Conservation (phyloP, 352 stramenopile species). For the Pythium folliculosum region DNA sequence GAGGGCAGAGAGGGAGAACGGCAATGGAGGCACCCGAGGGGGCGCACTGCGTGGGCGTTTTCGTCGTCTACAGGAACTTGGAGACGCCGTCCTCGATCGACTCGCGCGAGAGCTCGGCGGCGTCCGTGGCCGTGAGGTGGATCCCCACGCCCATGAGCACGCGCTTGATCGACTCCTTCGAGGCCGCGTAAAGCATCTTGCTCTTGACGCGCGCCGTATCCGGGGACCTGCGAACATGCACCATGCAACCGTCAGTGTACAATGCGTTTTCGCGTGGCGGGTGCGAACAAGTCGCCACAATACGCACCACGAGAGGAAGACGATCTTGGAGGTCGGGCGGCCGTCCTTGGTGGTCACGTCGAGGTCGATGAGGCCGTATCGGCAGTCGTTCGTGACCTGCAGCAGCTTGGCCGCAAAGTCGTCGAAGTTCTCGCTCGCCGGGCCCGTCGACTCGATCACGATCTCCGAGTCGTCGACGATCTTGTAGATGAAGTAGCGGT, state of each 20-base stretch:
- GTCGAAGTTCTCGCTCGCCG: conserved; percentile 79
- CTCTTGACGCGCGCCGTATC: conserved; percentile 91
- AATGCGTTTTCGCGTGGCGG: background rate
- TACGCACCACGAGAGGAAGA: conserved; percentile 90
- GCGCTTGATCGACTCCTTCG: conserved; percentile 94
- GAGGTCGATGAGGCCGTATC: conserved; percentile 89
- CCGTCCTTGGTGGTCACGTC: conserved; percentile 90
- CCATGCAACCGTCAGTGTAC: background rate
- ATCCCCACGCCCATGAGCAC: conserved; percentile 94
- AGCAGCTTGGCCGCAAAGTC: conserved; percentile 86
- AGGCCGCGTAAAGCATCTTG: conserved; percentile 96
- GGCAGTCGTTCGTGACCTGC: conserved; percentile 77
- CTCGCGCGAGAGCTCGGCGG: conserved; percentile 85
- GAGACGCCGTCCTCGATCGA: conserved; percentile 76
- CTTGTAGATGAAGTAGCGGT: conserved; percentile 96
- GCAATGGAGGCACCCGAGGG: too few relatives aligned
- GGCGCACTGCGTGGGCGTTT: background rate
- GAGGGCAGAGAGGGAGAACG: background rate
- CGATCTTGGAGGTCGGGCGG: conserved; percentile 88
- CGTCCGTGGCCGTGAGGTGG: conserved; percentile 93
- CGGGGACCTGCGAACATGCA: conserved; percentile 65
- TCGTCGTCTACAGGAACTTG: conserved; percentile 86
- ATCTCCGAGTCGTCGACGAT: conserved; percentile 94
- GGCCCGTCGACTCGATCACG: conserved; percentile 88
- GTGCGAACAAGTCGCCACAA: background rate